These are phyloP conservation scores for Citrus reticulata DNA, from an alignment of 345 rosid species.

Conservation along the genomic window DNA sequence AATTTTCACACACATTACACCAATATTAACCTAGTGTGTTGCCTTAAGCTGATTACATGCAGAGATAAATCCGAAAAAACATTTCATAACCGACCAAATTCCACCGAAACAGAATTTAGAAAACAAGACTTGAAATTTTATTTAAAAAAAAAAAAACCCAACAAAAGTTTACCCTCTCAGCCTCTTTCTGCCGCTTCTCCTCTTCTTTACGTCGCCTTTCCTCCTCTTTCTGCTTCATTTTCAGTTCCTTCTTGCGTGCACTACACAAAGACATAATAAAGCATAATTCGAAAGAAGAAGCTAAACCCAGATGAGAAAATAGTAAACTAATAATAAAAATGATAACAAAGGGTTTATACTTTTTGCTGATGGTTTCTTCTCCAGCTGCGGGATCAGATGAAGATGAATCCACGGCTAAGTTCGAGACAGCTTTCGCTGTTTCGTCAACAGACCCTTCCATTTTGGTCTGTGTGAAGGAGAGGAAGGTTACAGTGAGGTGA, in stretches of 20 bases:
- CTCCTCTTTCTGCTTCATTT: slow-evolving; percentile 73
- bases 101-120: background rate
- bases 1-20: background rate
- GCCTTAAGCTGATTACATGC: background rate
- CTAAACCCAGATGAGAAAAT: background rate
- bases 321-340: background rate
- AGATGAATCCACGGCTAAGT: slow-evolving; percentile 31
- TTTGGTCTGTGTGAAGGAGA: background rate
- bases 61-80: background rate
- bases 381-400: slow-evolving; percentile 18
- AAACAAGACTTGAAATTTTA: background rate
- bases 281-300: background rate
- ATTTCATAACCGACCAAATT: background rate
- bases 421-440: slow-evolving; percentile 37
- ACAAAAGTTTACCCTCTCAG: background rate
- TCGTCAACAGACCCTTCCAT: slow-evolving; percentile 43
- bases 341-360: slow-evolving; percentile 30
- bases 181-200: slow-evolving; percentile 48
- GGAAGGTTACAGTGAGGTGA: background rate
- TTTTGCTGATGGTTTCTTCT: slow-evolving; percentile 66
- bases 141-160: background rate
- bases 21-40: background rate
- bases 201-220: slow-evolving; percentile 77
- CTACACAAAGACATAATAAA: slow-evolving; percentile 27
- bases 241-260: slow-evolving; percentile 81